Base-by-base conservation (phyloP, 2,329 filamentous ascomycete genomes). In the Magnaporthiopsis incrustans region DNA sequence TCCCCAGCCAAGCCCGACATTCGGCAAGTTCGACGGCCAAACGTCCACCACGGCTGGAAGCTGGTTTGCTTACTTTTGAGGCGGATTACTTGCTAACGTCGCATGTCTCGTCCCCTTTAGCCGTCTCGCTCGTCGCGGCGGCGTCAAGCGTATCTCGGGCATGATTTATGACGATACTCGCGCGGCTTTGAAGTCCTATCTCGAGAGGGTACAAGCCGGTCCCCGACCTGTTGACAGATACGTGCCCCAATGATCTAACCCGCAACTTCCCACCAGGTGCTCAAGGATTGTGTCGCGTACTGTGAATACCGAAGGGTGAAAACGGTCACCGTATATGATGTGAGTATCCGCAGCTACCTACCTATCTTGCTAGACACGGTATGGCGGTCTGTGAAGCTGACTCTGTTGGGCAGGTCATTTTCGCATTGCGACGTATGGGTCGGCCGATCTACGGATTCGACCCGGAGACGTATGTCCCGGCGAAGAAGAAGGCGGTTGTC, bases 111-210 rank as follows among this genome's bases (percentile, higher is more conserved):
- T 26, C 11, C 25, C 15, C 50, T 10, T 4, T 65, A 87, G 89
- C 68, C 87, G 90, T 57, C 75, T 94, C 0, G 90, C 90, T 1
- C 84, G 90, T 7, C 85, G 90, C 8, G 90, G 90, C 1, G 90
- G 90, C 0, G 87, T 94, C 0, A 92, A 92, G 72, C 80, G 90
- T 0, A 91, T 93, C 11, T 88, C 86, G 0, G 82, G 72, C 0
- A 67, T 59, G 0, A 87, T 92, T 3, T 93, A 93, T 69, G 79
- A 86, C 0, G 87, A 90, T 0, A 73, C 81, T 0, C 78, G 90
- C 0, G 25, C 4, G 0, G 84, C 79, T 0, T 63, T 93, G 1
- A 84, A 80, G 27, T 66, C 69, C 0, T 77, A 80, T 0, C 74
- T 93, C 0, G 68, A 75, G 6, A 67, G 67, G 33, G 85, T 87